Base-by-base conservation (phyloP, 2,329 filamentous ascomycete genomes). In the Teratosphaeria nubilosa region DNA sequence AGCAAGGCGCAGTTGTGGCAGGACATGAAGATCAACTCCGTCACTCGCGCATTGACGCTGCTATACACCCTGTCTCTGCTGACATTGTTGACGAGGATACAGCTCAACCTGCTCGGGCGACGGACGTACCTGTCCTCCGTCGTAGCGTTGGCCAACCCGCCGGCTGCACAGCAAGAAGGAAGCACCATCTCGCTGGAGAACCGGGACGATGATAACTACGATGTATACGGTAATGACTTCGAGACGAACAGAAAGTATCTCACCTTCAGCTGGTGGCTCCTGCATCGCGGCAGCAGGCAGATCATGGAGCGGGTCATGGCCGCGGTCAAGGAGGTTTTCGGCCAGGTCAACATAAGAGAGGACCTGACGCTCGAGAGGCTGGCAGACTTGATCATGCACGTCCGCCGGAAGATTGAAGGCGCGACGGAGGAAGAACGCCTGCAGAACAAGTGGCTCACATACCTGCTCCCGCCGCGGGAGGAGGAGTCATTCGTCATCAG, bases 191-290 rank as follows among this genome's bases (percentile, higher is more conserved):
- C 82, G 66, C 81, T 97, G 20, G 91, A 96, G 76, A 94, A 97
- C 73, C 86, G 95, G 68, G 92, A 96, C 70, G 91, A 96, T 70
- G 90, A 94, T 70, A 87, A 87, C 68, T 79, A 82, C 20, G 87
- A 91, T 66, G 82, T 85, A 3, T 91, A 95, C 70, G 91, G 91
- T 51, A 92, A 88, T 72, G 94, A 99, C 73, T 96, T 96, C 65
- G 91, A 96, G 73, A 95, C 91, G 34, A 99, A 99, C 74, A 82
- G 91, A 66, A 88, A 89, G 69, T 99, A 97, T 70, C 80, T 99
- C 54, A 95, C 91, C 48, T 95, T 97, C 72, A 96, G 90, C 75
- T 99, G 94, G 94, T 99, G 92, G 91, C 77, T 99, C 53, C 79
- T 99, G 53, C 92, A 99, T 74, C 84, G 85, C 64, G 94, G 94